Conservation (phyloP, 2,329 filamentous ascomycete genomes). For the Rutstroemia sp. region DNA sequence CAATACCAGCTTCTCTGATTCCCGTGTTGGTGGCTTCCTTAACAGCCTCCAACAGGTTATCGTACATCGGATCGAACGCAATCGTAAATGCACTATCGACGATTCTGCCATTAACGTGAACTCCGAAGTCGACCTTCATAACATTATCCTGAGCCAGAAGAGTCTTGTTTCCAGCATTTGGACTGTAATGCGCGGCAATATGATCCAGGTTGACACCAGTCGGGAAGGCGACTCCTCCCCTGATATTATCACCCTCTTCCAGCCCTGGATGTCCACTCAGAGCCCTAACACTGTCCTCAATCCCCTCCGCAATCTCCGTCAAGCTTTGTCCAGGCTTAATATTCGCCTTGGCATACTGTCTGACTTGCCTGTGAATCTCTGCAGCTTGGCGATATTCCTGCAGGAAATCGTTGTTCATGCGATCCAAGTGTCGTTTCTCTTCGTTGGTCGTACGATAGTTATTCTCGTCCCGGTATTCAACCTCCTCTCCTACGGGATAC, state of each 20-base stretch:
- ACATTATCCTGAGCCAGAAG: conserved; percentile 58
- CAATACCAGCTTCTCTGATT: conserved; percentile 84
- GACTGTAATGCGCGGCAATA: conserved; percentile 79
- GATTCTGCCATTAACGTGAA: conserved; percentile 63
- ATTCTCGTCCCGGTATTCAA: conserved; percentile 73
- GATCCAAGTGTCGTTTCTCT: conserved; percentile 77
- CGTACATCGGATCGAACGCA: conserved; percentile 60
- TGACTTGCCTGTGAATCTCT: conserved; percentile 84
- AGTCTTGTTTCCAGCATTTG: conserved; percentile 79
- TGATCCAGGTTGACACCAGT: conserved; percentile 79
- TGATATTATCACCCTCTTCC: conserved; percentile 69
- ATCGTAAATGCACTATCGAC: conserved; percentile 67
- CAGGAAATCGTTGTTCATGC: conserved; percentile 72
- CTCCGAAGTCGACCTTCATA: conserved; percentile 68
- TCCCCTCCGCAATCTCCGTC: conserved; percentile 79
- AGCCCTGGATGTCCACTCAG: conserved; percentile 71
- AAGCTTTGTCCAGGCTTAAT: conserved; percentile 76
- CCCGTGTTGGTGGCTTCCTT: conserved; percentile 68
- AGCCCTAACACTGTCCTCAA: conserved; percentile 73
- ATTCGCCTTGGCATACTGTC: conserved; percentile 72
- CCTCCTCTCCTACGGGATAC: conserved; percentile 73
- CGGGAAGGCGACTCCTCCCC: conserved; percentile 80
- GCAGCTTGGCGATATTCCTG: conserved; percentile 76
- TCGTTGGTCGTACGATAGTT: conserved; percentile 71
- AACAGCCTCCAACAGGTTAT: conserved; percentile 58